phyloP scores from a whole-genome alignment of 768 basidiomycete species.

The Chiua virens region DNA sequence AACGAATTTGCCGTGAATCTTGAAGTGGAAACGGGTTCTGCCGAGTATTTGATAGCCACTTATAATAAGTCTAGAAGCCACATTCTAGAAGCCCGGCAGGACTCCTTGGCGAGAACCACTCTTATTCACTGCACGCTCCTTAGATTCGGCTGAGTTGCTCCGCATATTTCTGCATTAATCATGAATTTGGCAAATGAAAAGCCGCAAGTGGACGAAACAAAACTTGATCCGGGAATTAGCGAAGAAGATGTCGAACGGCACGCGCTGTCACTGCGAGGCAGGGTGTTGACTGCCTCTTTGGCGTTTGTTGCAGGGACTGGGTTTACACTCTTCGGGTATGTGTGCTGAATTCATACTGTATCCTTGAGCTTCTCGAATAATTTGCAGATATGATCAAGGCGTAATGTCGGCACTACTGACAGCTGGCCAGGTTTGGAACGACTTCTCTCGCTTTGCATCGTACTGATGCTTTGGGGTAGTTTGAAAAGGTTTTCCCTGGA shows the following conservation, averaged over 20 bases:
- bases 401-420: conserved; percentile 69
- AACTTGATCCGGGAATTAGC: background rate
- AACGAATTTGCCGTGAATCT: background rate
- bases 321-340: conserved; percentile 62
- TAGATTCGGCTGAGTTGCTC: background rate
- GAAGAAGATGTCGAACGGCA: conserved; percentile 14
- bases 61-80: conserved; percentile 6
- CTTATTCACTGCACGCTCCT: background rate
- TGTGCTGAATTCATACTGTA: background rate
- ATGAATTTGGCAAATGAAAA: conserved; percentile 12
- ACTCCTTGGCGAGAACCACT: background rate
- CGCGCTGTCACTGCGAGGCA: conserved; percentile 31
- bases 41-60: conserved; percentile 3
- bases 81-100: background rate
- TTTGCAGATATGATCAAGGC: conserved; percentile 61
- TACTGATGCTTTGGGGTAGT: conserved; percentile 35
- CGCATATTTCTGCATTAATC: conserved; percentile 7
- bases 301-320: conserved; percentile 60
- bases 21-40: conserved; percentile 1
- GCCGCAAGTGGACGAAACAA: background rate
- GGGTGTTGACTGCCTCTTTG: conserved; percentile 45
- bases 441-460: background rate
- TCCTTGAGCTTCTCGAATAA: background rate
- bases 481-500: conserved; percentile 58
- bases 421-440: conserved; percentile 43